Base-by-base conservation (phyloP, 2,329 filamentous ascomycete genomes). In the Pseudocercospora fijiensis region DNA sequence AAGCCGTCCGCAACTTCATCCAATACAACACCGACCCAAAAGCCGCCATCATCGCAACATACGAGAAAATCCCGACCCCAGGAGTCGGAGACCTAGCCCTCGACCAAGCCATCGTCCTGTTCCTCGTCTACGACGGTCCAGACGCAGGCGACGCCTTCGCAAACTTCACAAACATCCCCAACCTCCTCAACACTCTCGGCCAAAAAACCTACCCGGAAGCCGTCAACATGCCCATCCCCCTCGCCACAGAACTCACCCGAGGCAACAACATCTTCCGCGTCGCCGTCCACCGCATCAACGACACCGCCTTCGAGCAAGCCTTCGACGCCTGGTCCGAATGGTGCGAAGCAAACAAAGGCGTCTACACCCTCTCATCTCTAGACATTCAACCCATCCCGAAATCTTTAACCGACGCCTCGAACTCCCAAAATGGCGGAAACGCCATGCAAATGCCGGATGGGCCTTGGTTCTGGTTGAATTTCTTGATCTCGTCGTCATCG, bases 201-300 rank as follows among this genome's bases (percentile, higher is more conserved):
- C 52, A 65, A 16, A 76, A 73, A 55, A 72, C 70, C 5, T 77
- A 76, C 45, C 65, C 67, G 2, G 73, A 75, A 51, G 74, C 76
- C 28, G 73, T 72, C 45, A 71, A 76, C 61, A 73, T 76, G 74
- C 75, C 75, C 1, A 68, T 75, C 16, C 74, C 75, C 2, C 62
- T 72, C 13, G 58, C 70, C 3, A 71, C 70, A 7, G 69, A 75
- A 61, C 58, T 74, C 26, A 72, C 69, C 20, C 70, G 73, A 22
- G 75, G 74, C 6, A 63, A 72, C 67, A 77, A 77, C 60, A 71
- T 73, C 57, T 76, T 76, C 69, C 74, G 75, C 8, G 73, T 76
- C 11, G 72, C 73, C 5, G 75, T 73, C 2, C 74, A 77, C 61
- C 71, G 69, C 1, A 20, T 60, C 18, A 66, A 69, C 10, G 70